phyloP scores from a whole-genome alignment of 2,329 filamentous ascomycete species.

The Sclerotinia sclerotiorum region DNA sequence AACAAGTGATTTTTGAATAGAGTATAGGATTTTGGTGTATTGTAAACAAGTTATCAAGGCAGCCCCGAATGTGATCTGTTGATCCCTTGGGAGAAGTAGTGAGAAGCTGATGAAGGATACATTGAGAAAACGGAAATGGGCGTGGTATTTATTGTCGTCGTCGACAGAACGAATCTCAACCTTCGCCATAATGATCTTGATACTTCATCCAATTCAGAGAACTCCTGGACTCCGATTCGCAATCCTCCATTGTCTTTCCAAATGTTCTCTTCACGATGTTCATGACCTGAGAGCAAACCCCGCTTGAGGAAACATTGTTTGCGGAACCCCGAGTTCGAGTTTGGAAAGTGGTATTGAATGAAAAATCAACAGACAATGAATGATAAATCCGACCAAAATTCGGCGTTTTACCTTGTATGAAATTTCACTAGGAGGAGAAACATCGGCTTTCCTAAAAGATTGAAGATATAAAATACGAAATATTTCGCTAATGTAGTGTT shows the following conservation, averaged over 20 bases:
- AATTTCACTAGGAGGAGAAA: background rate
- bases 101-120: background rate
- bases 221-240: conserved; percentile 13
- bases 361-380: background rate
- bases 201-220: conserved; percentile 2
- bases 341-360: conserved; percentile 1
- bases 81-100: background rate
- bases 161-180: background rate
- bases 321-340: conserved; percentile 13
- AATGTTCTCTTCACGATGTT: background rate
- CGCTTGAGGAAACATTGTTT: conserved; percentile 4
- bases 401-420: conserved; percentile 5
- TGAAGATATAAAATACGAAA: conserved; percentile 13
- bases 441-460: conserved; percentile 1
- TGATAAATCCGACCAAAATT: background rate
- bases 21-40: background rate
- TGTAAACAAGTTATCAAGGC: background rate
- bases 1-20: background rate
- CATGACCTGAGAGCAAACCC: background rate
- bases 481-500: background rate
- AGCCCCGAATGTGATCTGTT: background rate
- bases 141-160: conserved; percentile 4
- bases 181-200: background rate
- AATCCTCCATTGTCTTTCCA: conserved; percentile 12
- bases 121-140: background rate